Base-by-base conservation (phyloP, 257 asterid species). In the Leonotis leonurus region DNA sequence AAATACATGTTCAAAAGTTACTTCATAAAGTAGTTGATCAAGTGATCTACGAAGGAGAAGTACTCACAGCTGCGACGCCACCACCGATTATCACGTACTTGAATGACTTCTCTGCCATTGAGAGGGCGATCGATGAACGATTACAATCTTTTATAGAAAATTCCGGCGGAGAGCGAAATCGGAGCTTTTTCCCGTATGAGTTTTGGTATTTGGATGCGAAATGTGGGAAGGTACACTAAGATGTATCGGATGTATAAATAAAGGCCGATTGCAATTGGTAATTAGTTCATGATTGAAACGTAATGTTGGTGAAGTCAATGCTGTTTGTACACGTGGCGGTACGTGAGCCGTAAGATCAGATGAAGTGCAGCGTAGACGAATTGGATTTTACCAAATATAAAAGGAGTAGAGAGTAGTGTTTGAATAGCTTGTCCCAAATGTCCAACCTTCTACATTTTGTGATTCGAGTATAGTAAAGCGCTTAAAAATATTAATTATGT, bases 51-150 rank as follows among this genome's bases (percentile, higher is more conserved):
- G 54, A 61, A 21, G 6, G 36, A 10, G 3, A 52, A 27, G 58
- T 62, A 85, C 98, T 81, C 78, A 91, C 98, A 5, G 87, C 96
- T 39, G 95, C 70, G 53, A 91, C 96, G 24, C 98, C 96, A 29
- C 98, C 96, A 6, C 98, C 98, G 27, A 88, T 18, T 80, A 91
- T 91, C 79, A 91, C 91, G 78, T 88, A 91, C 75, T 88, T 88
- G 83, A 85, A 85, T 4, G 83, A 76, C 64, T 82, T 91, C 75
- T 79, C 94, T 1, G 95, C 88, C 98, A 88, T 88, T 32, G 67
- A 62, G 44, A 44, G 57, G 35, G 49, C 24, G 50, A 20, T n/a
- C 39, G 49, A 7, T 18, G 8, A 17, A 14, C 22, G 62, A 64
- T 58, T 40, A 11, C 8, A 53, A 66, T 25, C 37, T 16, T 21